Percentiles rank a stretch among this genome's conserved stretches.
These are phyloP conservation scores for Pythium brachiatum DNA, from an alignment of 352 stramenopile genomes.

Conservation along the genomic window DNA sequence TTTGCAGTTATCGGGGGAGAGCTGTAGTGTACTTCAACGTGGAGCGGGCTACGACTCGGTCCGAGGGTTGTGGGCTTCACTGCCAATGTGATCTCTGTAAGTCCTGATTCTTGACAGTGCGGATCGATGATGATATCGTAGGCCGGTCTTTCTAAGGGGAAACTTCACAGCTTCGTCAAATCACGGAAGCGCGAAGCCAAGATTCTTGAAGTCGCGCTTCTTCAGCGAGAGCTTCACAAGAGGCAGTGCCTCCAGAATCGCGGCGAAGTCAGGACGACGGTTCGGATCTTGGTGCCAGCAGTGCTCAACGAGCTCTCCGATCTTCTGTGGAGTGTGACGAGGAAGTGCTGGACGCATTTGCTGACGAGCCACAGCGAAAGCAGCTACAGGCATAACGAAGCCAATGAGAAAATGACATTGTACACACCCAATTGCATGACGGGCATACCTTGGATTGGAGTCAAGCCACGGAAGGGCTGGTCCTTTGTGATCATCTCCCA, in stretches of 20 bases:
- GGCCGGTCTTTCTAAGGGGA: not conserved
- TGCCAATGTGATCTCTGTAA: not conserved
- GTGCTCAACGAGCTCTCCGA: slow-evolving; percentile 77
- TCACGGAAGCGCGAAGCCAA: slow-evolving; percentile 59
- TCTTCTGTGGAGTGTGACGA: slow-evolving; percentile 77
- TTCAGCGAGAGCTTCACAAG: slow-evolving; percentile 80
- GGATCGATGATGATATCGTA: not conserved
- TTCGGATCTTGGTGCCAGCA: slow-evolving; percentile 83
- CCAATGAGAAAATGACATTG: slow-evolving; percentile 13
- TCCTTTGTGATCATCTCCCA: slow-evolving; percentile 86
- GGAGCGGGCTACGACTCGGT: slow-evolving; percentile 1
- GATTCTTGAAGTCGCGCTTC: slow-evolving; percentile 86
- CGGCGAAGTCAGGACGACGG: slow-evolving; percentile 68
- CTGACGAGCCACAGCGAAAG: slow-evolving; percentile 82
- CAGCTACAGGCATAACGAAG: slow-evolving; percentile 34
- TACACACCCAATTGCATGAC: slow-evolving; percentile 8
- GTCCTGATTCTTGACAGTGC: not conserved
- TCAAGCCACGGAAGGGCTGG: slow-evolving; percentile 81
- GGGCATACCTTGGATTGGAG: slow-evolving; percentile 71
- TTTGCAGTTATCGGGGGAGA: slow-evolving; percentile 23
- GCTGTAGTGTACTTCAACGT: slow-evolving; percentile 23
- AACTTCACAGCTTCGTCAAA: not conserved
- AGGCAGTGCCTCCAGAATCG: slow-evolving; percentile 73
- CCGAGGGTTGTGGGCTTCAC: not conserved
- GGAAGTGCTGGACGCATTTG: slow-evolving; percentile 83